Evolutionary conservation across 257 asterid species (phyloP).

Genomic region (Gentiana dahurica): DNA sequence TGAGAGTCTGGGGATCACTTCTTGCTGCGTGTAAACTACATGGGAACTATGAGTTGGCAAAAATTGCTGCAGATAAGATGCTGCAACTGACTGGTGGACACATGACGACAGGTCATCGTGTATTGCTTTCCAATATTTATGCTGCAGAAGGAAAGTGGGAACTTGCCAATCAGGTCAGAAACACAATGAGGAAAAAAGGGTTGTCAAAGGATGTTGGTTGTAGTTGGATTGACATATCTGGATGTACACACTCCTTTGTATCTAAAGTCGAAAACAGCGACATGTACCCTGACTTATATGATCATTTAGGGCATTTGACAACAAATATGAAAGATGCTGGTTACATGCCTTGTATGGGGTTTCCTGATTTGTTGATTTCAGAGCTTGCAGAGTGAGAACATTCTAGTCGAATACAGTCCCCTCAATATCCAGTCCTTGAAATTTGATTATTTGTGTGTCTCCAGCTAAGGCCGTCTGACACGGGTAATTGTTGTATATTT

Average conservation of each 20-base stretch:
- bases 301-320: constrained; percentile 36
- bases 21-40: constrained; percentile 72
- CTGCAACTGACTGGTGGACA: constrained; percentile 43
- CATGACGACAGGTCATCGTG: constrained; percentile 47
- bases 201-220: constrained; percentile 68
- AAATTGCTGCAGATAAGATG: constrained; percentile 57
- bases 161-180: constrained; percentile 46
- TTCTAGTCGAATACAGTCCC: background rate
- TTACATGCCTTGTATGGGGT: constrained; percentile 22
- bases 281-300: constrained; percentile 28
- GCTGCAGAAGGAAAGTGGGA: constrained; percentile 91
- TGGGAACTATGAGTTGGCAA: constrained; percentile 61
- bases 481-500: background rate
- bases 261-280: constrained; percentile 58
- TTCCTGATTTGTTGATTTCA: constrained; percentile 21
- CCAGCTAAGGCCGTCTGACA: background rate
- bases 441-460: background rate
- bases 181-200: constrained; percentile 51
- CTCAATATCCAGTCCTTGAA: background rate
- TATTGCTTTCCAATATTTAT: constrained; percentile 72
- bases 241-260: constrained; percentile 36
- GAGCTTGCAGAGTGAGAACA: constrained; percentile 11
- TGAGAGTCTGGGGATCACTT: constrained; percentile 80
- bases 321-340: constrained; percentile 55
- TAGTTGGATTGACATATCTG: constrained; percentile 75